Evolutionary conservation across 202 grass and related monocot genomes (phyloP).

Genomic region (Zizania palustris): DNA sequence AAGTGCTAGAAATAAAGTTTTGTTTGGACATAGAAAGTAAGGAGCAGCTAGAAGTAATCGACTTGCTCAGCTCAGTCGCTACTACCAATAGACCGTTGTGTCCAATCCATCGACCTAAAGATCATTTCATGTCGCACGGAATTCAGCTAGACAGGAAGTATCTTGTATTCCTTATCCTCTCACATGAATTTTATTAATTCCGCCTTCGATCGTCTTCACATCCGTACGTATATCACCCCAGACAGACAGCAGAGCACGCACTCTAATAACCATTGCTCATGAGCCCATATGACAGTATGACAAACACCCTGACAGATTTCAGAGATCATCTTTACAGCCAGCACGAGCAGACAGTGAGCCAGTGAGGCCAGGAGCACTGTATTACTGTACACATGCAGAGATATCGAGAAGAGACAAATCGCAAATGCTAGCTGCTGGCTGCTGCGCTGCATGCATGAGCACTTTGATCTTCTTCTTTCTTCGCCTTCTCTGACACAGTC

Average conservation of each 20-base stretch:
- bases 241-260: neutral
- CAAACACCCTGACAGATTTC: slow-evolving; percentile 43
- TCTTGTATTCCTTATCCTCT: slow-evolving; percentile 20
- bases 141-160: slow-evolving; percentile 29
- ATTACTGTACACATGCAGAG: neutral
- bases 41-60: neutral
- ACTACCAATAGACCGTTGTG: slow-evolving; percentile 19
- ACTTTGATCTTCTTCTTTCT: slow-evolving; percentile 7
- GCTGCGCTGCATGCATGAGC: too few species aligned
- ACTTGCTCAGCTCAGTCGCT: neutral
- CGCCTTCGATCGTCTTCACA: neutral
- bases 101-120: slow-evolving; percentile 2
- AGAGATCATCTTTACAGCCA: slow-evolving; percentile 27
- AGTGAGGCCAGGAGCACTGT: neutral
- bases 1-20: too few species aligned
- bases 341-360: slow-evolving; percentile 28
- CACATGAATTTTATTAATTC: slow-evolving; percentile 6
- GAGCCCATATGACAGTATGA: slow-evolving; percentile 46
- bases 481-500: slow-evolving; percentile 49
- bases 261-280: slow-evolving; percentile 6
- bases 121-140: slow-evolving; percentile 17
- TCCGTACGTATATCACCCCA: neutral
- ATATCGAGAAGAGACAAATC: slow-evolving; percentile 53
- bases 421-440: too few species aligned
- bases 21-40: neutral